Percentiles rank a stretch among this genome's conserved stretches.
These are phyloP conservation scores for Aspergillus homomorphus DNA, from an alignment of 495 filamentous ascomycete species.

Conservation along the genomic window DNA sequence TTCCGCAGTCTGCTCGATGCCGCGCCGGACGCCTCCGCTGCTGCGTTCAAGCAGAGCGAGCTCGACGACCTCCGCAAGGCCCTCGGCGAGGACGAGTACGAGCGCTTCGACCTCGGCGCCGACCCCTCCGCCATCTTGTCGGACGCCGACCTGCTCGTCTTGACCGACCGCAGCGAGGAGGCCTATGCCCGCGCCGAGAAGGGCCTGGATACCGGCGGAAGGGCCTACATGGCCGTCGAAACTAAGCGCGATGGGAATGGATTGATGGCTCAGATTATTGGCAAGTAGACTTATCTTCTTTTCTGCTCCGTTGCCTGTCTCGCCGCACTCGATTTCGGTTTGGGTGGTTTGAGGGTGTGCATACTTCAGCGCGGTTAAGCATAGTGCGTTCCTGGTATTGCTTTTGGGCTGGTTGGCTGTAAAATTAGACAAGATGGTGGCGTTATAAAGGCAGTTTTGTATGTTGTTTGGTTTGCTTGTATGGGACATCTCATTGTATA, in stretches of 20 bases:
- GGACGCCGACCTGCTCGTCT: constrained; percentile 69
- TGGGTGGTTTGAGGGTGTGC: no score
- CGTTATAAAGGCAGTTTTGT: no score
- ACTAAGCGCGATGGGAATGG: constrained; percentile 36
- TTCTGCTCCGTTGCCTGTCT: neutral
- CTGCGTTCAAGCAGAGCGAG: constrained; percentile 29
- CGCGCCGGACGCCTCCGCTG: neutral
- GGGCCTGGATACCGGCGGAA: constrained; percentile 52
- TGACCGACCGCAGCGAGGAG: constrained; percentile 82
- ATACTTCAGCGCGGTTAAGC: no score
- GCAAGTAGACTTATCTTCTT: constrained; percentile 9
- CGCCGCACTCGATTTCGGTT: neutral
- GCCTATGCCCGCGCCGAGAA: constrained; percentile 79
- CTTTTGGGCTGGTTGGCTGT: no score
- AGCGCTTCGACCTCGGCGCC: constrained; percentile 56
- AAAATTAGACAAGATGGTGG: no score
- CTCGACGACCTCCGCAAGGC: constrained; percentile 45
- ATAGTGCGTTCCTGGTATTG: no score
- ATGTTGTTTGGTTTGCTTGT: no score
- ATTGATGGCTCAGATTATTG: constrained; percentile 30
- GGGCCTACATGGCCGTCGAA: constrained; percentile 42
- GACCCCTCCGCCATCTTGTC: constrained; percentile 61
- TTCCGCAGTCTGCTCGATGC: constrained; percentile 54
- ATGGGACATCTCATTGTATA: no score
- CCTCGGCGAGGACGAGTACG: constrained; percentile 50